phyloP scores from a whole-genome alignment of 1,284 basidiomycete genomes.

The Trichosporon sp. region DNA sequence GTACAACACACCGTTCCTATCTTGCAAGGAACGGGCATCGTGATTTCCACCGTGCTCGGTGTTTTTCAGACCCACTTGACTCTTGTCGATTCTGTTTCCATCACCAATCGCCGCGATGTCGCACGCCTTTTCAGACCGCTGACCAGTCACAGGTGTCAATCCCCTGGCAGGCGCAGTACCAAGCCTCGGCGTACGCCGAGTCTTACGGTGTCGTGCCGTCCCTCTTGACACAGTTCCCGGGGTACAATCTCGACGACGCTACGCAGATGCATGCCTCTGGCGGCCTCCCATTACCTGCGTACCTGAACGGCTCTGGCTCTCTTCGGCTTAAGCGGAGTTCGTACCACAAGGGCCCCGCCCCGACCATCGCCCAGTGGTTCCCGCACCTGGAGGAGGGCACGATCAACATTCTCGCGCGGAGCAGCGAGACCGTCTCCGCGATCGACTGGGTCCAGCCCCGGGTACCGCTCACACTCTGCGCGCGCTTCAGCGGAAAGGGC shows the following conservation, averaged over 20 bases:
- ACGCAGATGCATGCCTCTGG: slow-evolving; percentile 37
- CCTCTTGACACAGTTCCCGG: slow-evolving; percentile 48
- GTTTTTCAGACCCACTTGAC: not conserved
- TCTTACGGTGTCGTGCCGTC: slow-evolving; percentile 41
- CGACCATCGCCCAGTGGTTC: slow-evolving; percentile 35
- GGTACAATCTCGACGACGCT: slow-evolving; percentile 51
- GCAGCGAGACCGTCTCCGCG: slow-evolving; percentile 19
- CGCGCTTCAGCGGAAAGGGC: slow-evolving; percentile 23
- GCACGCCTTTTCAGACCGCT: not conserved
- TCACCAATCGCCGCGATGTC: not conserved
- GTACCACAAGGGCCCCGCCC: not conserved
- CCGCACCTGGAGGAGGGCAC: slow-evolving; percentile 21
- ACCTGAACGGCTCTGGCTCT: slow-evolving; percentile 21
- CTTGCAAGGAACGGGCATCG: not conserved
- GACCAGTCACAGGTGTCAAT: slow-evolving; percentile 45
- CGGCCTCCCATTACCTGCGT: slow-evolving; percentile 24
- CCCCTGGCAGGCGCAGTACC: slow-evolving; percentile 47
- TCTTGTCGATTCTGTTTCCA: not conserved
- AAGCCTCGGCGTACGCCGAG: slow-evolving; percentile 44
- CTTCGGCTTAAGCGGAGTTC: slow-evolving; percentile 19
- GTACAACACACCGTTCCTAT: not conserved
- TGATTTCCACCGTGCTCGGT: too few species aligned
- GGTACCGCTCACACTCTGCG: slow-evolving; percentile 23
- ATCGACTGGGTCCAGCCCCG: slow-evolving; percentile 22
- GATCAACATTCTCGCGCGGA: slow-evolving; percentile 44